Evolutionary conservation across 1,284 basidiomycete species (phyloP), one percentile per base, ranked within the genome.

Genomic region (Cryptococcus hybrid): DNA sequence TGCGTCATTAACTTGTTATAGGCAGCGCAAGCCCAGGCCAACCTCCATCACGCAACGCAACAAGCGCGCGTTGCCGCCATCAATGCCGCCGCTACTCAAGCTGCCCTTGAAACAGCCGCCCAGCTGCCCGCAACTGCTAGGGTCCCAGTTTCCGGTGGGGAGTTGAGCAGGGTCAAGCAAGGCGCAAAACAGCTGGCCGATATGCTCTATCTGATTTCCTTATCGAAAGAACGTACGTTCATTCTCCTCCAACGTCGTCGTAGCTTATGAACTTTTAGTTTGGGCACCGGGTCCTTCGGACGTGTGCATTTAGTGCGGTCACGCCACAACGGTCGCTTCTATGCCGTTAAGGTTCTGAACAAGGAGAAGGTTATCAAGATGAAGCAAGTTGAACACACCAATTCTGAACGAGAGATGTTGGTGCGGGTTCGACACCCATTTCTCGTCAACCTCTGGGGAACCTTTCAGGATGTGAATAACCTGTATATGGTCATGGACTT

Each of bases 401-500:
- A 95, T 75, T 95, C 92, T 65, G 95, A 99, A 79, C 87, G 92
- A 67, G 84, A 85, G 60, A 92, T 99, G 82, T 84, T 99, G 47
- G 86, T 89, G 57, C 84, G 86, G 35, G 90, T 96, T 0, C 87
- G 94, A 53, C 93, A 98, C 76, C 90, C 94, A 2, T 99, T 99
- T 80, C 89, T 99, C 63, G 88, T 99, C 80, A 99, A 97, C 71
- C 85, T 99, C 5, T 99, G 95, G 95, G 96, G 95, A 34, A 90
- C 91, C 1, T 99, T 99, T 79, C 92, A 96, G 69, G 95, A 98
- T 70, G 80, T 86, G 8, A 84, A 89, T 47, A 98, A 97, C 74
- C 81, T 99, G 11, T 99, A 96, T 82, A 97, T 99, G 93, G 94
- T 99, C 57, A 98, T 99, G 95, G 96, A 99, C 79, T 99, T 97